These are phyloP conservation scores for Botrytis fragariae DNA, from an alignment of 2,329 filamentous ascomycete species.

Conservation along the genomic window DNA sequence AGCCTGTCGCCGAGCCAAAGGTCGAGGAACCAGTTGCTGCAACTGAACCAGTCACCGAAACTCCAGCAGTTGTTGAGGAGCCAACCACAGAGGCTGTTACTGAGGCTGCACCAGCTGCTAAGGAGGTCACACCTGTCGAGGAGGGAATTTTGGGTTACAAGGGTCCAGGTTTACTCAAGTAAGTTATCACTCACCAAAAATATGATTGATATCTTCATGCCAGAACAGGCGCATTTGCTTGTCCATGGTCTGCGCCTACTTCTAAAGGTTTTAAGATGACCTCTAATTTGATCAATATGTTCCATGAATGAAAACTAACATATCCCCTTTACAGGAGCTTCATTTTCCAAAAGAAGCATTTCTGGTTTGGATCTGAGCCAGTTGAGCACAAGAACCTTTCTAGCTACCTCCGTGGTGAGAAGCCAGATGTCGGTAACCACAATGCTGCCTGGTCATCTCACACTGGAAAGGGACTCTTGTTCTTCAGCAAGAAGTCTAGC, in stretches of 20 bases:
- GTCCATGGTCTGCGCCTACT: neutral
- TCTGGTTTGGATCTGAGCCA: constrained; percentile 76
- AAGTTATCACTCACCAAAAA: constrained; percentile 44
- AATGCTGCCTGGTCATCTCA: constrained; percentile 85
- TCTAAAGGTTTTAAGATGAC: neutral
- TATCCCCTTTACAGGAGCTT: constrained; percentile 63
- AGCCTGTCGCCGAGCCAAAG: constrained; percentile 40
- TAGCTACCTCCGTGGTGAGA: constrained; percentile 83
- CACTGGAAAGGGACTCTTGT: constrained; percentile 93
- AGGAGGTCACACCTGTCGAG: constrained; percentile 45
- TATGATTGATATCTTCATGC: neutral
- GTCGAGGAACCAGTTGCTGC: constrained; percentile 38
- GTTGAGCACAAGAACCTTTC: constrained; percentile 71
- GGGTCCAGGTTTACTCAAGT: constrained; percentile 79
- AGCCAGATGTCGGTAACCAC: constrained; percentile 74
- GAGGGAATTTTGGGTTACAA: constrained; percentile 90
- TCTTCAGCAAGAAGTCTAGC: constrained; percentile 72
- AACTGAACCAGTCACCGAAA: constrained; percentile 37
- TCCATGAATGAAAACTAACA: constrained; percentile 4
- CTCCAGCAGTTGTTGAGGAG: constrained; percentile 41
- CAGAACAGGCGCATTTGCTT: neutral
- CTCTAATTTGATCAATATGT: neutral
- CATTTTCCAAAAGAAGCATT: constrained; percentile 85
- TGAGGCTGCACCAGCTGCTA: constrained; percentile 60
- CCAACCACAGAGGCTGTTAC: constrained; percentile 36